Conservation (phyloP, 2,329 filamentous ascomycete genomes). For the Alternaria triticina region DNA sequence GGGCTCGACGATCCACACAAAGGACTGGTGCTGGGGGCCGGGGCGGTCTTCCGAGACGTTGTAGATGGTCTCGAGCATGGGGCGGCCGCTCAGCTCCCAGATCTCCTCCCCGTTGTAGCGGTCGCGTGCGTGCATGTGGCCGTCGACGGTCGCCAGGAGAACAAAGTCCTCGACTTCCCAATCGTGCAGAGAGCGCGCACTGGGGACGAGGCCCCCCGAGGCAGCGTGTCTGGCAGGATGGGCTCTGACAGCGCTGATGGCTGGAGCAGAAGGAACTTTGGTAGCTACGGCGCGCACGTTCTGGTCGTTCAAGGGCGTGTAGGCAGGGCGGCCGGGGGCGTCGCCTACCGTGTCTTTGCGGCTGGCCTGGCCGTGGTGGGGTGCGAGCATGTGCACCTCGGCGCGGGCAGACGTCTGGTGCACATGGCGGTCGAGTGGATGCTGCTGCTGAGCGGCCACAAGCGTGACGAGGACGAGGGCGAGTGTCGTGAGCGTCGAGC, state of each 20-base stretch:
- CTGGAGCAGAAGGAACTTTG: slow-evolving; percentile 80
- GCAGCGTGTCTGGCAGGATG: slow-evolving; percentile 69
- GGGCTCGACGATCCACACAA: slow-evolving; percentile 94
- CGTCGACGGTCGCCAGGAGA: slow-evolving; percentile 99
- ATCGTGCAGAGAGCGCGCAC: slow-evolving; percentile 96
- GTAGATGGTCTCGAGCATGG: slow-evolving; percentile 90
- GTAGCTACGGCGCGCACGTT: slow-evolving; percentile 96
- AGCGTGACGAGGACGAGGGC: slow-evolving; percentile 46
- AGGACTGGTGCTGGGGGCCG: slow-evolving; percentile 72
- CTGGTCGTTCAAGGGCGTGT: slow-evolving; percentile 45
- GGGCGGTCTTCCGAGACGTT: slow-evolving; percentile 56
- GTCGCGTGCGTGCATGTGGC: slow-evolving; percentile 90
- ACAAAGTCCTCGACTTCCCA: slow-evolving; percentile 99
- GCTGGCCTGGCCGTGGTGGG: slow-evolving; percentile 11
- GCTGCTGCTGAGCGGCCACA: slow-evolving; percentile 52
- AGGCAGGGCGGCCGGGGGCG: slow-evolving; percentile 29
- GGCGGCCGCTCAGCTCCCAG: slow-evolving; percentile 85
- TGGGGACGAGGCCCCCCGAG: slow-evolving; percentile 60
- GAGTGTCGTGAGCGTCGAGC: slow-evolving; percentile 45
- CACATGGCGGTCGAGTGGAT: slow-evolving; percentile 36
- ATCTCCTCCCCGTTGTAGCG: slow-evolving; percentile 81
- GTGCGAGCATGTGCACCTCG: slow-evolving; percentile 26
- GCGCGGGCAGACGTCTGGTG: slow-evolving; percentile 34
- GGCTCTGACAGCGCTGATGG: slow-evolving; percentile 88
- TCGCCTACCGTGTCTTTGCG: slow-evolving; percentile 21